A percentile compares a stretch with the other conserved stretches of the same genome.
Evolutionary conservation across 2,329 filamentous ascomycete genomes (phyloP).

Genomic region (Hymenoscyphus repandus): DNA sequence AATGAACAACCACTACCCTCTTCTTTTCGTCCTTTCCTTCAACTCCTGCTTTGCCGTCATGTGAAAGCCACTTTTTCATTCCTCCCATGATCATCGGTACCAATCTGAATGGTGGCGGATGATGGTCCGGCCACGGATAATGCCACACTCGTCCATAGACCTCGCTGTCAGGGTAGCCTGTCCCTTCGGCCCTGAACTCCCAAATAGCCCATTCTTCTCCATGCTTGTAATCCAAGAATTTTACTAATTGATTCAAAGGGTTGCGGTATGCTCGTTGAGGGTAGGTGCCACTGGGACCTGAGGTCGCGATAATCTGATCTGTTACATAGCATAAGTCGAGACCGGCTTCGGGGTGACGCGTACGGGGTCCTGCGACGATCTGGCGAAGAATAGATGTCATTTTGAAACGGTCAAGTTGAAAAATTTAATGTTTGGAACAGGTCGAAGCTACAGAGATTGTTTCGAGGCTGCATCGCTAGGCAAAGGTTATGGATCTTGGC

Average conservation of each 20-base stretch:
- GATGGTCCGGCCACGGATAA: conserved; percentile 95
- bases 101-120: conserved; percentile 86
- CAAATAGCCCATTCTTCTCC: conserved; percentile 86
- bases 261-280: conserved; percentile 92
- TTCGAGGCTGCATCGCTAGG: too few species aligned
- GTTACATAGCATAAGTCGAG: conserved; percentile 96
- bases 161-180: conserved; percentile 86
- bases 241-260: conserved; percentile 78
- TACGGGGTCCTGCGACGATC: conserved; percentile 82
- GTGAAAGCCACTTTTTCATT: conserved; percentile 84
- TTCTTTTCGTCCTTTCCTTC: conserved; percentile 26
- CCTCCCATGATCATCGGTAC: conserved; percentile 85
- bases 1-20: conserved; percentile 86
- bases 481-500: too few species aligned
- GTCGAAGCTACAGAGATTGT: too few species aligned
- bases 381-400: conserved; percentile 78
- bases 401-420: neutral
- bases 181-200: conserved; percentile 96
- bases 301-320: conserved; percentile 65
- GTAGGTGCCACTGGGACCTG: conserved; percentile 83
- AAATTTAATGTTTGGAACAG: too few species aligned
- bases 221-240: conserved; percentile 83
- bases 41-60: conserved; percentile 30
- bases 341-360: conserved; percentile 78
- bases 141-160: conserved; percentile 83